phyloP scores from a whole-genome alignment of 176 grass and related monocot species.

The Rhynchospora pubera region DNA sequence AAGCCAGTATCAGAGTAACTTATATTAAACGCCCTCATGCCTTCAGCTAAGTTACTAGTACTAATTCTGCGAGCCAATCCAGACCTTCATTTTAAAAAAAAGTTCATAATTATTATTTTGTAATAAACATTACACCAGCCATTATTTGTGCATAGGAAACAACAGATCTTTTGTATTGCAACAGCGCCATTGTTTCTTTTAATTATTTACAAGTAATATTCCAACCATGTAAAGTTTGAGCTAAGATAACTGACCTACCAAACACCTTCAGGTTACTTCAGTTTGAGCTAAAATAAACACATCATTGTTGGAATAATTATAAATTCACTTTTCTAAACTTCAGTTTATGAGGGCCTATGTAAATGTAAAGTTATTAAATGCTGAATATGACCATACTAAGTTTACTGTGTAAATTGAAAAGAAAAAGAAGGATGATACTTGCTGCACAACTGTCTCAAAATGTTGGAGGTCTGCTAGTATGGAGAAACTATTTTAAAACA shows the following conservation, averaged over 20 bases:
- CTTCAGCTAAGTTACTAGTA: conserved; percentile 65
- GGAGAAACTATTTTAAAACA: no score
- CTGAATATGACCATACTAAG: neutral
- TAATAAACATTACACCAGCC: conserved; percentile 5
- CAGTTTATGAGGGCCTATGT: neutral
- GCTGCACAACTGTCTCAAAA: neutral
- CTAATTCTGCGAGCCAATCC: conserved; percentile 71
- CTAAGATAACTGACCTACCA: neutral
- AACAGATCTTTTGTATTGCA: neutral
- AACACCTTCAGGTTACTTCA: neutral
- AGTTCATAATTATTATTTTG: neutral
- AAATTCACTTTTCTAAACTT: neutral
- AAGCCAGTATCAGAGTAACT: conserved; percentile 87
- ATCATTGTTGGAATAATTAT: neutral
- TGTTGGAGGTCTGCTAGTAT: neutral
- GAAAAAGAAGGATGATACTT: neutral
- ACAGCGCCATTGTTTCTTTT: neutral
- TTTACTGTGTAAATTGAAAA: neutral
- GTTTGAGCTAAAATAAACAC: no score
- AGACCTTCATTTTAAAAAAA: conserved; percentile 55
- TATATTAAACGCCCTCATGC: conserved; percentile 85
- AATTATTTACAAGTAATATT: neutral
- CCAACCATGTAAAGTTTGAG: neutral
- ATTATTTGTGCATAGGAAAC: neutral
- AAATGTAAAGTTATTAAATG: no score